Percentiles rank a stretch among this genome's conserved stretches.
Evolutionary conservation across 495 filamentous ascomycete genomes (phyloP).

Genomic region (Podospora pseudoanserina): DNA sequence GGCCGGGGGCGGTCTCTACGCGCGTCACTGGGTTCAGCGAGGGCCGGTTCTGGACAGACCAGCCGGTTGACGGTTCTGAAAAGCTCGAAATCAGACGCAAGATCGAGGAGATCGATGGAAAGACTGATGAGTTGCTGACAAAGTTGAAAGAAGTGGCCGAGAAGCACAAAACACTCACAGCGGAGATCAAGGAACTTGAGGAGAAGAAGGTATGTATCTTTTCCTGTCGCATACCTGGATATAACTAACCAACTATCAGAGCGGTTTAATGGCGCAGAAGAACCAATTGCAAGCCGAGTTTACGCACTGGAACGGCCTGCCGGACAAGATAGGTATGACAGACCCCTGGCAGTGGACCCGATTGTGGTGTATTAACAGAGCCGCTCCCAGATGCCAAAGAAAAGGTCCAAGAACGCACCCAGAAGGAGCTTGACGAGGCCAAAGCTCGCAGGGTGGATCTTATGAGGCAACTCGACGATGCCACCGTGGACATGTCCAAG

Average conservation of each 20-base stretch:
- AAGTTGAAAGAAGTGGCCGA: slow-evolving; percentile 32
- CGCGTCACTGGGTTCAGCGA: slow-evolving; percentile 49
- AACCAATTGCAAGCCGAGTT: slow-evolving; percentile 57
- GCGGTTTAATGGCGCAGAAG: slow-evolving; percentile 35
- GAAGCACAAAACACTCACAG: slow-evolving; percentile 7
- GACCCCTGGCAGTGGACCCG: not conserved
- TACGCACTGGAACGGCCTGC: slow-evolving; percentile 60
- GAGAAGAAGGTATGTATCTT: slow-evolving; percentile 33
- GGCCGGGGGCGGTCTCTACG: slow-evolving; percentile 62
- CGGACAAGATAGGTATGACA: slow-evolving; percentile 61
- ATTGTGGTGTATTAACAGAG: slow-evolving; percentile 5
- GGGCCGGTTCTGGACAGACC: slow-evolving; percentile 69
- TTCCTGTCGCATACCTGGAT: not conserved
- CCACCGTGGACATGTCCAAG: slow-evolving; percentile 60
- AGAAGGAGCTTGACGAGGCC: slow-evolving; percentile 36
- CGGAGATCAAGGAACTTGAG: slow-evolving; percentile 6
- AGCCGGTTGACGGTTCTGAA: slow-evolving; percentile 62
- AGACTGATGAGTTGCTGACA: slow-evolving; percentile 38
- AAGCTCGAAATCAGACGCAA: slow-evolving; percentile 48
- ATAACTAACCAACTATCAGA: slow-evolving; percentile 33
- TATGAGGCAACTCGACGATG: slow-evolving; percentile 46
- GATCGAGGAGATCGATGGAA: slow-evolving; percentile 30
- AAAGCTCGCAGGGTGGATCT: slow-evolving; percentile 29
- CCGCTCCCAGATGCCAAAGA: slow-evolving; percentile 49
- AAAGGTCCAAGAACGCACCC: slow-evolving; percentile 42